Conservation (phyloP, 306 rosid species). For the Vigna radiata region DNA sequence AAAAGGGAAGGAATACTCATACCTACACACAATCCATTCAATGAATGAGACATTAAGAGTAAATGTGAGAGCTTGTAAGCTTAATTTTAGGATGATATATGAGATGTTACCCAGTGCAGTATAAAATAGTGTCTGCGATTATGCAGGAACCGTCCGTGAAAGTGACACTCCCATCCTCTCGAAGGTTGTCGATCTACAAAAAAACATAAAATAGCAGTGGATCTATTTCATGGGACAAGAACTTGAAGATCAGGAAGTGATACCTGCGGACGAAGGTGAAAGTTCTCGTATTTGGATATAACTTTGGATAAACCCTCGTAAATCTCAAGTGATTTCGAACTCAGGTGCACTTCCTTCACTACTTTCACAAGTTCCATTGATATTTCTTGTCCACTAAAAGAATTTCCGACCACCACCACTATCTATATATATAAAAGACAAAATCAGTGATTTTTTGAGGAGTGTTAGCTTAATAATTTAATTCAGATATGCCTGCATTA, state of each 20-base stretch:
- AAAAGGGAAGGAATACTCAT: conserved; percentile 87
- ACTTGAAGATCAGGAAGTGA: not conserved
- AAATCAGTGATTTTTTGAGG: too few species aligned
- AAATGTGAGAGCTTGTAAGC: too few species aligned
- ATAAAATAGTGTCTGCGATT: conserved; percentile 66
- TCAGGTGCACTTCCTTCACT: conserved; percentile 70
- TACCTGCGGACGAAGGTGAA: conserved; percentile 73
- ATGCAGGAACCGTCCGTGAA: conserved; percentile 66
- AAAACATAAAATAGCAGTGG: not conserved
- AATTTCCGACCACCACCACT: conserved; percentile 76
- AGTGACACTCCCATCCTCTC: conserved; percentile 71
- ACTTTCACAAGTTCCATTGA: conserved; percentile 74
- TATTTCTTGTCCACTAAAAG: conserved; percentile 79
- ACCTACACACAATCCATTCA: conserved; percentile 54
- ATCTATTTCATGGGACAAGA: not conserved
- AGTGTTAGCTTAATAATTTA: too few species aligned
- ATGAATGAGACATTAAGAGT: too few species aligned
- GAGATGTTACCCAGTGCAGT: conserved; percentile 73
- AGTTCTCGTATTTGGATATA: conserved; percentile 61
- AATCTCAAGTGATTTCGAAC: conserved; percentile 59
- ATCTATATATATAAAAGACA: conserved; percentile 45
- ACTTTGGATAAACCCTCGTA: conserved; percentile 71
- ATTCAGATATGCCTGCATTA: too few species aligned
- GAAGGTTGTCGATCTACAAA: conserved; percentile 67
- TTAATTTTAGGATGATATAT: not conserved